Conservation (phyloP, 352 stramenopile genomes). For the Phytophthora fragariaefolia region DNA sequence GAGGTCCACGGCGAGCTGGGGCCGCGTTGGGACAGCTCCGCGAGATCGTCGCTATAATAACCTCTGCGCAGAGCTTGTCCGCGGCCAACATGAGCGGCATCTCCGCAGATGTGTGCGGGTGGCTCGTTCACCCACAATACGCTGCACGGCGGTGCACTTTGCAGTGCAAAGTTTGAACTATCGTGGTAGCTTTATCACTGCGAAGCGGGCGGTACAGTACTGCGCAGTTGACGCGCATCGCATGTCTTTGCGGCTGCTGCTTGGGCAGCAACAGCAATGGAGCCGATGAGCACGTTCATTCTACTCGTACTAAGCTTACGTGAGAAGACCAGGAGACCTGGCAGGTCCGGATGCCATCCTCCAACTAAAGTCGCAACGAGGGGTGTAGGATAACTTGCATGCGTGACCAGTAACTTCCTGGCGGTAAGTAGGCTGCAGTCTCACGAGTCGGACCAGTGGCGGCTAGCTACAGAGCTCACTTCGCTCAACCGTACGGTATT, state of each 20-base stretch:
- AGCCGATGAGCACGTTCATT: too few species aligned
- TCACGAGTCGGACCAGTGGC: not conserved
- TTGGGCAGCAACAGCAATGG: not conserved
- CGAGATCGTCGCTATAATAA: slow-evolving; percentile 11
- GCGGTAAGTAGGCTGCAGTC: not conserved
- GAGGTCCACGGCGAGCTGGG: slow-evolving; percentile 1
- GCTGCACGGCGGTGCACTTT: too few species aligned
- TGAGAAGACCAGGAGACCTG: too few species aligned
- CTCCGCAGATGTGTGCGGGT: too few species aligned
- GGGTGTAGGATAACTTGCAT: not conserved
- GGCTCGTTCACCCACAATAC: too few species aligned
- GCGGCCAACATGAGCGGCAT: too few species aligned
- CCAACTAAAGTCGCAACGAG: not conserved
- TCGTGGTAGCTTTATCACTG: not conserved
- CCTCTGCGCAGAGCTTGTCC: not conserved
- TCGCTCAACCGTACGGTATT: too few species aligned
- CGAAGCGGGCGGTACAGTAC: not conserved
- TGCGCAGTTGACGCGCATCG: not conserved
- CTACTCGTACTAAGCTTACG: too few species aligned
- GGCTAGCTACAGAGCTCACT: too few species aligned
- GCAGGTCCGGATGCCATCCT: not conserved
- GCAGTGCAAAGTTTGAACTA: too few species aligned
- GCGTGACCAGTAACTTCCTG: not conserved
- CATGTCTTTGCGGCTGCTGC: not conserved
- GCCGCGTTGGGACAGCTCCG: slow-evolving; percentile 2